These are phyloP conservation scores for Scheffersomyces insectosa DNA, from an alignment of 1,139 yeast species.

Conservation along the genomic window DNA sequence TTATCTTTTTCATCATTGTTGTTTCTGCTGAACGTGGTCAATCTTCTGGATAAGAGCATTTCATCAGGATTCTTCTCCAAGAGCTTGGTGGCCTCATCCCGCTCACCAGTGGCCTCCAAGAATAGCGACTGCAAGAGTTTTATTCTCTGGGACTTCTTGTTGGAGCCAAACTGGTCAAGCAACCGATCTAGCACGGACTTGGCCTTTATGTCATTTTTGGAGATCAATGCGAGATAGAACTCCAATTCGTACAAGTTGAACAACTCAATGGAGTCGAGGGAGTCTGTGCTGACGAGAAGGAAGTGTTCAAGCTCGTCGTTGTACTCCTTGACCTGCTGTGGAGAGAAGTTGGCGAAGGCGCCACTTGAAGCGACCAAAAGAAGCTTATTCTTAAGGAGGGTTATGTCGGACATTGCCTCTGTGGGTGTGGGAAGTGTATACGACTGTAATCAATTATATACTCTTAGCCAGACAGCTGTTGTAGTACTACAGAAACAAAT, in stretches of 20 bases:
- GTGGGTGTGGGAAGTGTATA: no score
- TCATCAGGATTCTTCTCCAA: constrained; percentile 40
- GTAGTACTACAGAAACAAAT: no score
- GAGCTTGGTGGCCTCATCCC: constrained; percentile 32
- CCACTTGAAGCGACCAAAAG: constrained; percentile 20
- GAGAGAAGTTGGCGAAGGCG: constrained; percentile 15
- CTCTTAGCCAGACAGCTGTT: no score
- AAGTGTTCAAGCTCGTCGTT: constrained; percentile 23
- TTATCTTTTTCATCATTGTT: constrained; percentile 14
- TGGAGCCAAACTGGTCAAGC: constrained; percentile 62
- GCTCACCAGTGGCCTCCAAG: constrained; percentile 54
- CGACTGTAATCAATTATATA: no score
- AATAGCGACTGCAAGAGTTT: constrained; percentile 58
- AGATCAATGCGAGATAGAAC: constrained; percentile 62
- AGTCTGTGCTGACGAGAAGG: constrained; percentile 28
- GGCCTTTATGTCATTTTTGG: constrained; percentile 74
- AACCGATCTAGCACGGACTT: constrained; percentile 61
- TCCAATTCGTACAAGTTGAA: constrained; percentile 69
- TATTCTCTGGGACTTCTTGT: constrained; percentile 52
- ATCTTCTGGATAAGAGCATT: constrained; percentile 33
- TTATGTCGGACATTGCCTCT: not conserved
- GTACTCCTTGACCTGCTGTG: constrained; percentile 18
- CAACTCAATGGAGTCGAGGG: constrained; percentile 48
- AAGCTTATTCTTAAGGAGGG: constrained; percentile 15
- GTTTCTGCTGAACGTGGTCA: constrained; percentile 33